Conservation (phyloP, 495 filamentous ascomycete genomes). For the Recurvomyces mirabilis region DNA sequence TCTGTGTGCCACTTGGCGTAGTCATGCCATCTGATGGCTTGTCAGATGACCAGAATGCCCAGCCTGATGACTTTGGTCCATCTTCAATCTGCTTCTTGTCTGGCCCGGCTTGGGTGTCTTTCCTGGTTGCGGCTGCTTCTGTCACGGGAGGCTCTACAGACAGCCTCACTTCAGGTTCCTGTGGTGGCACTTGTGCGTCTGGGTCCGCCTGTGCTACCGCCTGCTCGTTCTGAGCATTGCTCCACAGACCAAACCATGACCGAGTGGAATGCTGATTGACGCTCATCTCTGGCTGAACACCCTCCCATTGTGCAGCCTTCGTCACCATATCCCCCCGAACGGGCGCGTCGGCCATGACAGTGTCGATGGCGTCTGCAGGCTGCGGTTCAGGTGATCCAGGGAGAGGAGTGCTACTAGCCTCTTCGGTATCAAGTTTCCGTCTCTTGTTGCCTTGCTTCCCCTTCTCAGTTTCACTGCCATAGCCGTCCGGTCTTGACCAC, state of each 20-base stretch:
- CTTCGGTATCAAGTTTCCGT: constrained; percentile 10
- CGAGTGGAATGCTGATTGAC: background rate
- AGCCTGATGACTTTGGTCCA: constrained; percentile 49
- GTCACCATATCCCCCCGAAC: background rate
- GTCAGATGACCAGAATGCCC: constrained; percentile 79
- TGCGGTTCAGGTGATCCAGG: constrained; percentile 18
- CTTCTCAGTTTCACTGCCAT: constrained; percentile 21
- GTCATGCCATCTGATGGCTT: constrained; percentile 35
- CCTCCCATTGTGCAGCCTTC: constrained; percentile 5
- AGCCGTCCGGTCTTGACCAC: constrained; percentile 34
- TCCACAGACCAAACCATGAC: constrained; percentile 34
- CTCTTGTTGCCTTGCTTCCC: constrained; percentile 10
- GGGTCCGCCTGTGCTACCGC: constrained; percentile 1
- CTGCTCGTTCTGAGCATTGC: constrained; percentile 28
- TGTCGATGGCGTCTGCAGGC: constrained; percentile 1
- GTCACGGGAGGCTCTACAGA: background rate
- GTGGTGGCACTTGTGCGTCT: background rate
- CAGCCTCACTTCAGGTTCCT: constrained; percentile 6
- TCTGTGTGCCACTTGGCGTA: constrained; percentile 36
- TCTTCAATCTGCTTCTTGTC: constrained; percentile 12
- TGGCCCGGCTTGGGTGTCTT: too few relatives aligned
- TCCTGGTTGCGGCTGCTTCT: constrained; percentile 1
- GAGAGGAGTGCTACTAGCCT: constrained; percentile 13
- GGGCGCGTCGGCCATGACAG: background rate
- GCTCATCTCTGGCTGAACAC: constrained; percentile 9